These are phyloP conservation scores for Thermothielavioides terrestris DNA, from an alignment of 495 filamentous ascomycete species.

Conservation along the genomic window DNA sequence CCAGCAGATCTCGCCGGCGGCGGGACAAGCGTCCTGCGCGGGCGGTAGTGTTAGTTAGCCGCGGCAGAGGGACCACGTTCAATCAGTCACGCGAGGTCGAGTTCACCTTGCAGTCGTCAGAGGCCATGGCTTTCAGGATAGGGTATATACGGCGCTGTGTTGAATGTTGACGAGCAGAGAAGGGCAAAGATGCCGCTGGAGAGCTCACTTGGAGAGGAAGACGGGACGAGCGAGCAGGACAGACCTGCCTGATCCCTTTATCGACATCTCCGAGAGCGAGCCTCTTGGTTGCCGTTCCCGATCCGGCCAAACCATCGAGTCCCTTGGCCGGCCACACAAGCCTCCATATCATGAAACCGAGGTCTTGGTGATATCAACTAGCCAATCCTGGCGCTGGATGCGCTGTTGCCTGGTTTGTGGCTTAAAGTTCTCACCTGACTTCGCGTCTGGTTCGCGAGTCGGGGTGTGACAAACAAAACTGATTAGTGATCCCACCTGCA, in stretches of 20 bases:
- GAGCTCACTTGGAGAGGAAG: no score
- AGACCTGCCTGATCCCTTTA: no score
- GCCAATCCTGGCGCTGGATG: not conserved
- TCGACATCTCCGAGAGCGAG: no score
- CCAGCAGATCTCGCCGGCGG: constrained; percentile 2
- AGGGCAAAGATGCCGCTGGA: not conserved
- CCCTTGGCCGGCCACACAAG: no score
- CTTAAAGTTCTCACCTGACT: not conserved
- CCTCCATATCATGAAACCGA: no score
- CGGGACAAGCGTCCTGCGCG: not conserved
- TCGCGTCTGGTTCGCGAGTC: not conserved
- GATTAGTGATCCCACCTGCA: not conserved
- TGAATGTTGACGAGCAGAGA: not conserved
- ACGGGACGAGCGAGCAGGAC: no score
- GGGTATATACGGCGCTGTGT: not conserved
- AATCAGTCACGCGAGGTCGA: not conserved
- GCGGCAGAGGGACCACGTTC: not conserved
- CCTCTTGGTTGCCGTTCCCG: no score
- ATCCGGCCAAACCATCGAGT: no score
- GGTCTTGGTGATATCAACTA: not conserved
- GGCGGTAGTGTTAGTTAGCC: not conserved
- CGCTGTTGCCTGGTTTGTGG: not conserved
- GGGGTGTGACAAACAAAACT: not conserved
- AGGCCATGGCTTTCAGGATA: not conserved
- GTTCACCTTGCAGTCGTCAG: not conserved